phyloP scores from a whole-genome alignment of 2,329 filamentous ascomycete genomes.

The Zasmidium cellare region DNA sequence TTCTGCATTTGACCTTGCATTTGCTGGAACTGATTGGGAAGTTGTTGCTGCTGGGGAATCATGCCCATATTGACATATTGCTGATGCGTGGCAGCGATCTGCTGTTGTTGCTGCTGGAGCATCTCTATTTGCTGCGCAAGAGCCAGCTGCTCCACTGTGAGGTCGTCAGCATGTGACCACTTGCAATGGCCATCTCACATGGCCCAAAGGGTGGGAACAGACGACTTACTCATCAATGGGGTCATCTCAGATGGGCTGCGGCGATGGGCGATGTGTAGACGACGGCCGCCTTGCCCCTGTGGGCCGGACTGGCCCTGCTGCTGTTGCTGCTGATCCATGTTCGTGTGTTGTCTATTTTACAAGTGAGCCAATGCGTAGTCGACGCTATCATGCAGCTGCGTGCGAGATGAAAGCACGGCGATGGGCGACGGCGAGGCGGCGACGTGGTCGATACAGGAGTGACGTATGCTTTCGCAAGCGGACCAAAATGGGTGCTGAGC shows the following conservation, averaged over 20 bases:
- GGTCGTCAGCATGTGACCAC: slow-evolving; percentile 30
- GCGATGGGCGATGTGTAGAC: slow-evolving; percentile 95
- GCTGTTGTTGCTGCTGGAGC: slow-evolving; percentile 95
- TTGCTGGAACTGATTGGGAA: slow-evolving; percentile 74
- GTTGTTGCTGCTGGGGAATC: slow-evolving; percentile 79
- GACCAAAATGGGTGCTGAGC: slow-evolving; percentile 9
- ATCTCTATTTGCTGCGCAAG: slow-evolving; percentile 98
- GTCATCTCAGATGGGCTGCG: slow-evolving; percentile 97
- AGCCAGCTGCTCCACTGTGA: slow-evolving; percentile 88
- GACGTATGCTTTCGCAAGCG: slow-evolving; percentile 25
- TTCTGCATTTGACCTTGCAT: slow-evolving; percentile 78
- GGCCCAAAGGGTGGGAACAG: background rate
- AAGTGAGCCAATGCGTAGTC: background rate
- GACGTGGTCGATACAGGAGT: slow-evolving; percentile 18
- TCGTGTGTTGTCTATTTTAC: slow-evolving; percentile 2
- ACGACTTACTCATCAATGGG: slow-evolving; percentile 91
- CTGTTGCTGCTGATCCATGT: slow-evolving; percentile 56
- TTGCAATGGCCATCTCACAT: slow-evolving; percentile 1
- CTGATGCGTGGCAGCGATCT: slow-evolving; percentile 93
- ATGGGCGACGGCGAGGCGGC: slow-evolving; percentile 2
- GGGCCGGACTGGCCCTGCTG: slow-evolving; percentile 47
- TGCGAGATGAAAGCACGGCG: slow-evolving; percentile 3
- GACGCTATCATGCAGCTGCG: background rate
- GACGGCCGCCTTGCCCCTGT: slow-evolving; percentile 75
- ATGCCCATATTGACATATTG: slow-evolving; percentile 98